Percentiles rank a stretch among this genome's conserved stretches.
phyloP scores from a whole-genome alignment of 2,329 filamentous ascomycete species.

The Sporothrix humicola region DNA sequence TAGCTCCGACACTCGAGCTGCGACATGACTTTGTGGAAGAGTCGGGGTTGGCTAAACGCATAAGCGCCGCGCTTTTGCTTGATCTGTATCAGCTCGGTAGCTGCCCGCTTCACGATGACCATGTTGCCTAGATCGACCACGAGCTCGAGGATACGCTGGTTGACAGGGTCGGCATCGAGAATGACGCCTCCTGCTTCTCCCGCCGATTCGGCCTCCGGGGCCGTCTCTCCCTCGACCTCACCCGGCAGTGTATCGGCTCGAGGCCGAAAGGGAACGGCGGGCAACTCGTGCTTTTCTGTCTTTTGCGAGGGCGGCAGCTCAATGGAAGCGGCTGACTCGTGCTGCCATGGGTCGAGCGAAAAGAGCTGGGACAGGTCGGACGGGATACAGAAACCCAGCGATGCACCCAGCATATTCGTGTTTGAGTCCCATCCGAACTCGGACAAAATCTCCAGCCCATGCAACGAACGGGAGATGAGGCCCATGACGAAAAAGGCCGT shows the following conservation, averaged over 20 bases:
- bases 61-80: constrained; percentile 75
- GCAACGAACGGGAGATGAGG: constrained; percentile 86
- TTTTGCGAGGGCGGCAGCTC: constrained; percentile 58
- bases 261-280: constrained; percentile 50
- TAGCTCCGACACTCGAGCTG: constrained; percentile 90
- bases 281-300: constrained; percentile 56
- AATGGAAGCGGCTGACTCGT: constrained; percentile 56
- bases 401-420: constrained; percentile 79
- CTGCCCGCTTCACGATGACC: constrained; percentile 85
- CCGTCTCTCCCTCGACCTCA: constrained; percentile 38
- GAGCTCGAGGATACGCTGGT: constrained; percentile 80
- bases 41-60: constrained; percentile 73
- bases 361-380: constrained; percentile 78
- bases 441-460: constrained; percentile 88
- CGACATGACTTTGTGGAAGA: constrained; percentile 85
- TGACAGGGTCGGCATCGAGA: constrained; percentile 55
- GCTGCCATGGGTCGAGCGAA: constrained; percentile 67
- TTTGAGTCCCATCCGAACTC: constrained; percentile 94
- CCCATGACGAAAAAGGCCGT: constrained; percentile 97
- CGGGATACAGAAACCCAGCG: constrained; percentile 86
- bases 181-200: constrained; percentile 44
- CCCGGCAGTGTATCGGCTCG: constrained; percentile 43
- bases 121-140: constrained; percentile 91
- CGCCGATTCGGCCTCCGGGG: constrained; percentile 42
- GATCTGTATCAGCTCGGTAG: constrained; percentile 79